Conservation (phyloP, 208 protist genomes). For the Trichomonas gallinae region DNA sequence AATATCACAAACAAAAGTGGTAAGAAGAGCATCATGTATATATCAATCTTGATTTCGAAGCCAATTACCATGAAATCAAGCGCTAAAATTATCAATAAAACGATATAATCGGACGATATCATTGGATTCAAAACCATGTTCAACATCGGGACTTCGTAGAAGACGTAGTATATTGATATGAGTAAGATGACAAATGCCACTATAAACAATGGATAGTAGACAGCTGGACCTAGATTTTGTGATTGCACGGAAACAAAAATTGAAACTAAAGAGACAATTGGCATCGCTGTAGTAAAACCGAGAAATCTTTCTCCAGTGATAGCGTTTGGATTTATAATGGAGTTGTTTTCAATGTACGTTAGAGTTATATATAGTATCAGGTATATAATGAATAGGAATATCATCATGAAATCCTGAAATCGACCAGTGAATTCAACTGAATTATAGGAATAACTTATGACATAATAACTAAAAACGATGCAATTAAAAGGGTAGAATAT, state of each 20-base stretch:
- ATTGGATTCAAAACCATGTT: background rate
- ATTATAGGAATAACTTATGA: too few relatives aligned
- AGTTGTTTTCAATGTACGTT: background rate
- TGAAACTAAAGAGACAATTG: background rate
- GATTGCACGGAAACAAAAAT: background rate
- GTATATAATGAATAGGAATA: background rate
- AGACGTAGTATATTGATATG: background rate
- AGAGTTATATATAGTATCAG: background rate
- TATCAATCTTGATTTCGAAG: background rate
- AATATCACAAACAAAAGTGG: background rate
- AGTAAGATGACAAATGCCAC: background rate
- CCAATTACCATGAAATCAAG: background rate
- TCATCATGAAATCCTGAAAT: too few relatives aligned
- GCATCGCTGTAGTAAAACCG: background rate
- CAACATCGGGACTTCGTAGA: background rate
- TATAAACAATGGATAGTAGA: background rate
- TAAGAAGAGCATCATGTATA: background rate
- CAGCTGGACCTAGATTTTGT: background rate
- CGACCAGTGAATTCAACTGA: background rate
- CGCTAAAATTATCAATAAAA: too few relatives aligned
- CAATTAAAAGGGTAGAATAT: background rate
- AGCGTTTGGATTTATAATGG: background rate
- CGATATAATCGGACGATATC: too few relatives aligned
- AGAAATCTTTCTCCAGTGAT: background rate
- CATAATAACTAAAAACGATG: background rate